These are phyloP conservation scores for Crotalaria pallida DNA, from an alignment of 306 rosid species.

Conservation along the genomic window DNA sequence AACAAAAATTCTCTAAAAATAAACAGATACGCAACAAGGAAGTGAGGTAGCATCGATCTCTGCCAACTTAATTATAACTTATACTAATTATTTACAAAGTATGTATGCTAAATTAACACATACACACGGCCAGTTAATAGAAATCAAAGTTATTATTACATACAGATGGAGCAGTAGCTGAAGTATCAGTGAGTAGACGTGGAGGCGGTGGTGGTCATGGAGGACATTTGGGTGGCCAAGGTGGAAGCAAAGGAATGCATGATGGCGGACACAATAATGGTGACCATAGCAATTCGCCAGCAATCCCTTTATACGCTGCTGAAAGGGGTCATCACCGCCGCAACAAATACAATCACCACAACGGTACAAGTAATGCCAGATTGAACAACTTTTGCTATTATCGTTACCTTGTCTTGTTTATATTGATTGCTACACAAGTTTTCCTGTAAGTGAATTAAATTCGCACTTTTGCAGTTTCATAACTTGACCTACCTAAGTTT, in stretches of 20 bases:
- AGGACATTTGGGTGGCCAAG: neutral
- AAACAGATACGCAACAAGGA: no score
- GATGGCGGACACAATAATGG: neutral
- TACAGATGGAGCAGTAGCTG: no score
- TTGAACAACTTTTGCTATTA: neutral
- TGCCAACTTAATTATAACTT: no score
- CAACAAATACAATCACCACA: no score
- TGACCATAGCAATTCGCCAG: neutral
- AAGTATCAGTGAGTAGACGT: neutral
- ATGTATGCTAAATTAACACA: no score
- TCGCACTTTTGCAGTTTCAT: no score
- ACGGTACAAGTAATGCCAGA: neutral
- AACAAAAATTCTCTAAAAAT: no score
- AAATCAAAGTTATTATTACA: no score
- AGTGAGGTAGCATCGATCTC: no score
- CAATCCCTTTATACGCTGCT: neutral
- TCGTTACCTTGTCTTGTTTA: neutral
- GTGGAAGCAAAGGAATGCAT: neutral
- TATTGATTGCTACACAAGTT: neutral
- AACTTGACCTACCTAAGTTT: no score
- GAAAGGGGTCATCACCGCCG: neutral
- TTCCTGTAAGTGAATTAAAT: neutral
- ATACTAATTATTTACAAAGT: no score
- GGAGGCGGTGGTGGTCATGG: constrained; percentile 3
- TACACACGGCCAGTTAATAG: no score